These are phyloP conservation scores for Tolypocladium endophyticum DNA, from an alignment of 2,329 filamentous ascomycete genomes.

Conservation along the genomic window DNA sequence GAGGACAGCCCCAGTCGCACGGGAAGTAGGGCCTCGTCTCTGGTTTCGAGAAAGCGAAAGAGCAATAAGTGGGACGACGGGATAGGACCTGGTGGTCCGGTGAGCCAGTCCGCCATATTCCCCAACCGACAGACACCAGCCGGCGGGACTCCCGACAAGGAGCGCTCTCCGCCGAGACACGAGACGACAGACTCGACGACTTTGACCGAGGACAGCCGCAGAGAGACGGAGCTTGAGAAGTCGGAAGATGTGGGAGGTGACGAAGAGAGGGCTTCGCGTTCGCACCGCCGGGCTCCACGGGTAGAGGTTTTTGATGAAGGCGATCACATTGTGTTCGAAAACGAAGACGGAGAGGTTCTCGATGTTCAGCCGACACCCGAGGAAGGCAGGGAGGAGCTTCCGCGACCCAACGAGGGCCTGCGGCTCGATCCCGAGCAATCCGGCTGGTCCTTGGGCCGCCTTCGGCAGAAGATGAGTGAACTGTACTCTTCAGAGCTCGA, in stretches of 20 bases:
- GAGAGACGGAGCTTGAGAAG: constrained; percentile 17
- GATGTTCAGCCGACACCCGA: constrained; percentile 37
- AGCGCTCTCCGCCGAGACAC: constrained; percentile 14
- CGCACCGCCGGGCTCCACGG: constrained; percentile 9
- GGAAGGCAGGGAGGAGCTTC: not conserved
- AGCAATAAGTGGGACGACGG: constrained; percentile 59
- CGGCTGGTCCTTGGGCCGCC: constrained; percentile 22
- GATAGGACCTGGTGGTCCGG: constrained; percentile 74
- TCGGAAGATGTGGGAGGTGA: constrained; percentile 11
- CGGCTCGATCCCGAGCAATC: constrained; percentile 2
- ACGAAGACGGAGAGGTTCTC: constrained; percentile 78
- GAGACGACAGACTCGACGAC: constrained; percentile 23
- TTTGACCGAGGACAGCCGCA: constrained; percentile 19
- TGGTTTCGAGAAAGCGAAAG: constrained; percentile 50
- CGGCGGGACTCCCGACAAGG: constrained; percentile 16
- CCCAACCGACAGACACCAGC: constrained; percentile 39
- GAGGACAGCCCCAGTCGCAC: constrained; percentile 49
- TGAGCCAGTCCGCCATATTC: constrained; percentile 81
- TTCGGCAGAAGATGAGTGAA: constrained; percentile 40
- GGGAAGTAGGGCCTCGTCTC: constrained; percentile 49
- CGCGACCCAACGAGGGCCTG: constrained; percentile 1
- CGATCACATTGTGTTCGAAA: constrained; percentile 67
- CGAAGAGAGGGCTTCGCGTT: not conserved
- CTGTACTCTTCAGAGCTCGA: constrained; percentile 50
- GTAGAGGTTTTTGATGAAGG: constrained; percentile 76